These are phyloP conservation scores for Aristolochia californica DNA, from an alignment of 164 flowering plant species.

Conservation along the genomic window DNA sequence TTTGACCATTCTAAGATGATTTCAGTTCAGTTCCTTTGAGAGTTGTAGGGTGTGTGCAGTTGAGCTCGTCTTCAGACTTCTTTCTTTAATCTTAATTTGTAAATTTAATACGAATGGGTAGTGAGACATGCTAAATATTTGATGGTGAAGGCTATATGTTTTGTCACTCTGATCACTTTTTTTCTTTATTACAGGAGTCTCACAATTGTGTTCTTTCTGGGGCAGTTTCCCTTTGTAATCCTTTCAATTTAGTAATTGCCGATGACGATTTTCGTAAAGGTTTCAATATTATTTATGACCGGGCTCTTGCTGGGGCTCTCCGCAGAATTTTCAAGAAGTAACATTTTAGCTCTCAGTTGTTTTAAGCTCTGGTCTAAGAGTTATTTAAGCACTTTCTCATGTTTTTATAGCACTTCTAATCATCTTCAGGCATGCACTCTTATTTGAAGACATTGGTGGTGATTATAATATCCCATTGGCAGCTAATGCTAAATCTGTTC, in stretches of 20 bases:
- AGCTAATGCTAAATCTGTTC: conserved; percentile 65
- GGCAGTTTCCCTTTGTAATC: conserved; percentile 90
- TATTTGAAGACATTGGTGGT: conserved; percentile 76
- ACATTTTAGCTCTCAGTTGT: not conserved
- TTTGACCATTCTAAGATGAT: not conserved
- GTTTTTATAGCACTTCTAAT: conserved; percentile 2
- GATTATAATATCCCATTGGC: conserved; percentile 63
- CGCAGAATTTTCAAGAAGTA: conserved; percentile 74
- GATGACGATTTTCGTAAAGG: conserved; percentile 86
- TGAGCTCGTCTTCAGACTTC: not conserved
- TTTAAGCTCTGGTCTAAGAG: not conserved
- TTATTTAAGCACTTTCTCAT: not conserved
- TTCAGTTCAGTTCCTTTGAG: not conserved
- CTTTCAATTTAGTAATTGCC: conserved; percentile 82
- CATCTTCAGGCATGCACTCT: conserved; percentile 52
- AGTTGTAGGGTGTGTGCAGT: not conserved
- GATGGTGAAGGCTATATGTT: not conserved
- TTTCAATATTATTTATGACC: conserved; percentile 80
- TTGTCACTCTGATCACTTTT: conserved; percentile 2
- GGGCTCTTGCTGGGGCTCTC: conserved; percentile 58
- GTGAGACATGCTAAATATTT: no score
- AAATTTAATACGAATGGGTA: no score
- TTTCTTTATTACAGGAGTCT: conserved; percentile 57
- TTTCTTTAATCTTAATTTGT: no score
- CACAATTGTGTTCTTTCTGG: conserved; percentile 65